Percentiles rank a stretch among this genome's conserved stretches.
Conservation (phyloP, 805 yeast genomes). For the Saccharomycopsis fibuligera region DNA sequence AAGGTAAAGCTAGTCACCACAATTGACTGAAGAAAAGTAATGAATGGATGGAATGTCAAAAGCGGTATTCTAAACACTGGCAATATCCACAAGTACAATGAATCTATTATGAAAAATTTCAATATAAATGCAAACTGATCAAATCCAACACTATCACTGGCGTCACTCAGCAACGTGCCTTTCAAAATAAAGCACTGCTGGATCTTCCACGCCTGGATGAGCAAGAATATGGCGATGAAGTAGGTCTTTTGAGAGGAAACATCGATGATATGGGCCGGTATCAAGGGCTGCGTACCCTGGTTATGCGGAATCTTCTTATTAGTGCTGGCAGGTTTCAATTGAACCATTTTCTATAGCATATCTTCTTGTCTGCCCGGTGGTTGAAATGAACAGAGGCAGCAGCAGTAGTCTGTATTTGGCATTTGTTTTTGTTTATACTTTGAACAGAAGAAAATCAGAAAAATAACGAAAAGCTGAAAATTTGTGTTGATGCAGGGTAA, state of each 20-base stretch:
- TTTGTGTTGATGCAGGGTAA: not conserved
- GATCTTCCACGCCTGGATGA: slow-evolving; percentile 82
- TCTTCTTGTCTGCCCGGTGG: too few relatives aligned
- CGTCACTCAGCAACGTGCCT: slow-evolving; percentile 26
- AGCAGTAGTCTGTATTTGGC: too few relatives aligned
- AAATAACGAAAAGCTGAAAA: too few relatives aligned
- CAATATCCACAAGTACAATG: slow-evolving; percentile 58
- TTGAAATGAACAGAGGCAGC: too few relatives aligned
- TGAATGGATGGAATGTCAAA: slow-evolving; percentile 54
- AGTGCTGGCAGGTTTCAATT: too few relatives aligned
- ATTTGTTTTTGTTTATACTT: too few relatives aligned
- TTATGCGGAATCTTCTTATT: too few relatives aligned
- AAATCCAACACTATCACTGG: not conserved
- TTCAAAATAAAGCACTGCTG: slow-evolving; percentile 63
- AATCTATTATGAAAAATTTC: slow-evolving; percentile 71
- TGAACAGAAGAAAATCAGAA: too few relatives aligned
- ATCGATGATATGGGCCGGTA: slow-evolving; percentile 63
- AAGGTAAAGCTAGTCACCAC: slow-evolving; percentile 18
- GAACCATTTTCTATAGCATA: too few relatives aligned
- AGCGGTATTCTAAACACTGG: slow-evolving; percentile 75
- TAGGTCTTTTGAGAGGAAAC: slow-evolving; percentile 71
- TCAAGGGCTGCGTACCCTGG: too few relatives aligned
- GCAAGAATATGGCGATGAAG: slow-evolving; percentile 55
- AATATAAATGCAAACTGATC: slow-evolving; percentile 31
- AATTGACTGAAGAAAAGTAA: slow-evolving; percentile 28